Percentiles rank a stretch among this genome's conserved stretches.
Evolutionary conservation across 2,329 filamentous ascomycete genomes (phyloP).

Genomic region (Fusarium sterilihyphosum): DNA sequence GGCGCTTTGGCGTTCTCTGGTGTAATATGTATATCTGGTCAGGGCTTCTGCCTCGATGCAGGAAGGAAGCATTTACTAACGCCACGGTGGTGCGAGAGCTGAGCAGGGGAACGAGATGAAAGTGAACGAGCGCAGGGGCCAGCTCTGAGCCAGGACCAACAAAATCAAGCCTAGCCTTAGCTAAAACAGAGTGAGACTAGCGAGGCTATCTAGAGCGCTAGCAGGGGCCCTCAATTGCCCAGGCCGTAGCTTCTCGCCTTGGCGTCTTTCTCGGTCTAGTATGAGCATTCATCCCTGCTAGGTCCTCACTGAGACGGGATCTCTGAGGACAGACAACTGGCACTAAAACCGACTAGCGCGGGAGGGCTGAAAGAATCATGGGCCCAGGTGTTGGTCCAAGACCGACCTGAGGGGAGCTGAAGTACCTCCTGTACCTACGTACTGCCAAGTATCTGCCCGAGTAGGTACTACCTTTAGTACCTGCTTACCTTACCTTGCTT

Average conservation of each 20-base stretch:
- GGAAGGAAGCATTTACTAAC: slow-evolving; percentile 14
- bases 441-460: no score
- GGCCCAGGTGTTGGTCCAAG: slow-evolving; percentile 37
- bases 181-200: slow-evolving; percentile 26
- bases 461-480: no score
- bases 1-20: slow-evolving; percentile 41
- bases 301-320: slow-evolving; percentile 45
- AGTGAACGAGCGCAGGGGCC: slow-evolving; percentile 28
- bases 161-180: slow-evolving; percentile 13
- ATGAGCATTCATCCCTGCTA: neutral
- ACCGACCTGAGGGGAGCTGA: slow-evolving; percentile 8
- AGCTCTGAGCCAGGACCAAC: slow-evolving; percentile 2
- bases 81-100: neutral
- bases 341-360: slow-evolving; percentile 48
- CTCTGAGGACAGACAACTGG: slow-evolving; percentile 40
- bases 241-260: slow-evolving; percentile 34
- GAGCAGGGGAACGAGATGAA: slow-evolving; percentile 15
- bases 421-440: neutral
- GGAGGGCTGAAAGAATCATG: slow-evolving; percentile 52
- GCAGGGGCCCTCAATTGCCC: slow-evolving; percentile 21
- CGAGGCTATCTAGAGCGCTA: neutral
- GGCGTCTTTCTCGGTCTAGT: slow-evolving; percentile 25
- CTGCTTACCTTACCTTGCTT: neutral
- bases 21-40: slow-evolving; percentile 42
- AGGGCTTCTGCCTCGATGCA: slow-evolving; percentile 29